Evolutionary conservation across 1,139 yeast genomes (phyloP), one percentile per base, ranked within the genome.

Genomic region (Keqinozyma sinolaborantium): DNA sequence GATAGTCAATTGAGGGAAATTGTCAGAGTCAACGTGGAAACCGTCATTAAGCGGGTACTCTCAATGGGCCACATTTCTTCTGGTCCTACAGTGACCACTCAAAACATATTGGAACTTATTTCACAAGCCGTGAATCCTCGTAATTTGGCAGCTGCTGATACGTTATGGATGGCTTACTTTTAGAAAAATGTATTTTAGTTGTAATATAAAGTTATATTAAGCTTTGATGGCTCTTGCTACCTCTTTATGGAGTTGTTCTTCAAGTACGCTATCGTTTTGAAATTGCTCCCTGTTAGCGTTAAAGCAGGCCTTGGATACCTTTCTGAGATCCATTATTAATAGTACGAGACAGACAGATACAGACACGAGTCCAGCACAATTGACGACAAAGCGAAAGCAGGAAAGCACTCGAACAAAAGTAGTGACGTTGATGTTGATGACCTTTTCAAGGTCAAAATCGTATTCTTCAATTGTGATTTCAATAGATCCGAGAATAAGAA

Each of bases 81-180:
- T 20, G 79, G 84, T 14, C 79, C 83, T 16, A 60, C 70, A 8
- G 94, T 94, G 11, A 87, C 95, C n/a, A 87, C 96, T 30, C 98
- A 92, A 54, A 83, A 86, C 40, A 87, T 90, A 23, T 73, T 92
- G 45, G 97, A 92, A 47, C 73, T 92, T 52, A 87, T 94, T 33
- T 83, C 95, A 3, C 94, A 86, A 51, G 97, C 99, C 4, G 98
- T 92, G 10, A 92, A 90, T 52, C 97, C 98, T 21, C 77, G 96
- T 48, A 87, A 87, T 49, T 66, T 94, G 53, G 97, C 97, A 10
- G 80, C 88, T 38, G 84, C 95, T 13, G 98, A 94, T 50, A 83
- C 90, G 19, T 71, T 87, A 41, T 92, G 96, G 94, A 88, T 92
- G 95, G 95, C 98, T 1, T 92, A 88, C 64, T 74, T 90, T 45